Evolutionary conservation across 768 basidiomycete genomes (phyloP).

Genomic region (Russula sp.): DNA sequence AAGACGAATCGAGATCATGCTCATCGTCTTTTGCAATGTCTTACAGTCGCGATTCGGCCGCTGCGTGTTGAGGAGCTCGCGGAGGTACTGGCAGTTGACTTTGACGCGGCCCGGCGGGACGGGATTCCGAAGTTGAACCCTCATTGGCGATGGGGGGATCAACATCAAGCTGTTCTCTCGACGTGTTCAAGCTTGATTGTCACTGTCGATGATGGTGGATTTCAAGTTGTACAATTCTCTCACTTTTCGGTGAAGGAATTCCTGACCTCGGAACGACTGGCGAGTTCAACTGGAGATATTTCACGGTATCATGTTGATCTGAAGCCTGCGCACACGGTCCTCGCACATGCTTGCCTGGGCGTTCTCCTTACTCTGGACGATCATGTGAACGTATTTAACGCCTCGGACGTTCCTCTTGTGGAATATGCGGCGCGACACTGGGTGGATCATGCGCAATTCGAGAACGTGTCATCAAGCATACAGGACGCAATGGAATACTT

Average conservation of each 20-base stretch:
- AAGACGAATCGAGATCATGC: background rate
- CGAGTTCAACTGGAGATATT: background rate
- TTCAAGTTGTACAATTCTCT: slow-evolving; percentile 6
- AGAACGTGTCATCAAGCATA: background rate
- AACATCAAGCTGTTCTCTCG: background rate
- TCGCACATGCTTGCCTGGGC: slow-evolving; percentile 7
- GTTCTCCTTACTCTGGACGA: slow-evolving; percentile 4
- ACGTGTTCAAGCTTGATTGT: slow-evolving; percentile 7
- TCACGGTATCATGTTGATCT: background rate
- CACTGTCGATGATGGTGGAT: background rate
- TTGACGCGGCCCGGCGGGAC: background rate
- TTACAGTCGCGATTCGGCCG: background rate
- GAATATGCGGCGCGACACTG: background rate
- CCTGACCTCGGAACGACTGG: slow-evolving; percentile 1
- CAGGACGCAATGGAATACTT: background rate
- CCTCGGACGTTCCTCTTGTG: background rate
- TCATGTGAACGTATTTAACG: background rate
- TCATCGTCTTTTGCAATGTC: background rate
- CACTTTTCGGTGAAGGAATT: slow-evolving; percentile 14
- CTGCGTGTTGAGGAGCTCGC: background rate
- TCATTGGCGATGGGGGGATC: slow-evolving; percentile 1
- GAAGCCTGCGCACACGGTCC: background rate
- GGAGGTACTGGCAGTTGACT: slow-evolving; percentile 12
- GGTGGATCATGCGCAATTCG: slow-evolving; percentile 1
- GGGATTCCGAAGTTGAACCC: background rate